Evolutionary conservation across 805 yeast genomes (phyloP), one percentile per base, ranked within the genome.

Genomic region (Metschnikowia drakensbergensis): DNA sequence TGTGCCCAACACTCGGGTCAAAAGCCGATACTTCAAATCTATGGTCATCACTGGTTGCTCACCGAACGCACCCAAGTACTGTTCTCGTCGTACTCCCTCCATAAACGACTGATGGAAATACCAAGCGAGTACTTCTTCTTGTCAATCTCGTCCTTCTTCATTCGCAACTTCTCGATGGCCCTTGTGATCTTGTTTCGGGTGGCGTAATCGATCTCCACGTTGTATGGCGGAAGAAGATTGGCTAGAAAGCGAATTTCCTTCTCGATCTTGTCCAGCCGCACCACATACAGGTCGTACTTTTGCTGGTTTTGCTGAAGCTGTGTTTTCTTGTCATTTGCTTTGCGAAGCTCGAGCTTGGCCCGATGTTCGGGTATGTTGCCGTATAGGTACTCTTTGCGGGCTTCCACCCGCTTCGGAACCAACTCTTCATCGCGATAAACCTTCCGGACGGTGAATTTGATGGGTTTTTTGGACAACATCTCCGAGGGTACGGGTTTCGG

Each of bases 81-180:
- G 49, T 64, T 68, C 43, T 69, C 74, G 48, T 71, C 75, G 42
- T 63, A 63, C 35, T 59, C 73, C 46, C 77, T 61, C 75, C 76
- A 71, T 53, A 71, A 63, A 43, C 76, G 63, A 51, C 75, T 70
- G 34, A 72, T 64, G 27, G 70, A 61, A 32, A 71, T 71, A 0
- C 77, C 77, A 52, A 71, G 60, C 33, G 62, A 60, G 52, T 72
- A 71, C 58, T 68, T 71, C 50, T 67, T 68, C 63, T 69, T 72
- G 40, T 65, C 70, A 36, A 71, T 53, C 50, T 72, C 76, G 53
- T 72, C 77, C 47, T 64, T 67, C 53, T 68, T 71, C 64, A 60
- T 63, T 22, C 58, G 54, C 51, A 72, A 62, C 54, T 69, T 71
- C 31, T 68, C 72, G 28, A 72, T 69, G 17, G 76, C 76, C 41